Evolutionary conservation across 495 filamentous ascomycete species (phyloP).

Genomic region (Penicillium silybi): DNA sequence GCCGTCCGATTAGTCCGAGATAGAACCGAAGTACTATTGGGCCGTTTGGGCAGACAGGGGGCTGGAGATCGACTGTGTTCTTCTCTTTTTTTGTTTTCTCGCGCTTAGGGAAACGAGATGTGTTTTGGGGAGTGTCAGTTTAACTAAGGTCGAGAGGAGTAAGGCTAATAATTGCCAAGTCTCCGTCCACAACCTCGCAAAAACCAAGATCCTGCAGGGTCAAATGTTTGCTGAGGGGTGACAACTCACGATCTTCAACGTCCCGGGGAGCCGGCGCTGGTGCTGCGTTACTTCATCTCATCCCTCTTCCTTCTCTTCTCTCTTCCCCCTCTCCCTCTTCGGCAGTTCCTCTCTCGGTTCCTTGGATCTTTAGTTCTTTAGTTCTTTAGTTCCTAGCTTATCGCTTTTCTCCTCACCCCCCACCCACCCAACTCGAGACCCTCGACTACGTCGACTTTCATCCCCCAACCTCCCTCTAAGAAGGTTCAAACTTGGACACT

Average conservation of each 20-base stretch:
- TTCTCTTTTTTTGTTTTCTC: not conserved
- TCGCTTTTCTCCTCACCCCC: not conserved
- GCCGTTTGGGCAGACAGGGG: not conserved
- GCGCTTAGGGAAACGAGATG: not conserved
- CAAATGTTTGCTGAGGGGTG: not conserved
- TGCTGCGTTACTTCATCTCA: not conserved
- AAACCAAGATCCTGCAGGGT: not conserved
- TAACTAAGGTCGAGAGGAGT: not conserved
- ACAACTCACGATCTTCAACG: not conserved
- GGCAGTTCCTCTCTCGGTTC: constrained; percentile 1
- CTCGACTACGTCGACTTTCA: not conserved
- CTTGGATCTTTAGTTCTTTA: constrained; percentile 3
- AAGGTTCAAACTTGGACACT: no score
- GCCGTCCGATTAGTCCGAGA: constrained; percentile 1
- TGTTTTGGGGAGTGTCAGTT: not conserved
- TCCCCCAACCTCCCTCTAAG: not conserved
- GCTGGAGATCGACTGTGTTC: not conserved
- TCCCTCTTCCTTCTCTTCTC: constrained; percentile 3
- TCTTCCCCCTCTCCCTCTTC: constrained; percentile 9
- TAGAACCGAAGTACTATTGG: not conserved
- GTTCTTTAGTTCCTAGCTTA: not conserved
- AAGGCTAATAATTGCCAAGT: no score
- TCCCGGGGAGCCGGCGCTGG: not conserved
- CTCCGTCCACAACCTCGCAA: no score
- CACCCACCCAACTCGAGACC: no score